Base-by-base conservation (phyloP, 225 moss, liverwort and hornwort species). In the Sphagnum tenellum region DNA sequence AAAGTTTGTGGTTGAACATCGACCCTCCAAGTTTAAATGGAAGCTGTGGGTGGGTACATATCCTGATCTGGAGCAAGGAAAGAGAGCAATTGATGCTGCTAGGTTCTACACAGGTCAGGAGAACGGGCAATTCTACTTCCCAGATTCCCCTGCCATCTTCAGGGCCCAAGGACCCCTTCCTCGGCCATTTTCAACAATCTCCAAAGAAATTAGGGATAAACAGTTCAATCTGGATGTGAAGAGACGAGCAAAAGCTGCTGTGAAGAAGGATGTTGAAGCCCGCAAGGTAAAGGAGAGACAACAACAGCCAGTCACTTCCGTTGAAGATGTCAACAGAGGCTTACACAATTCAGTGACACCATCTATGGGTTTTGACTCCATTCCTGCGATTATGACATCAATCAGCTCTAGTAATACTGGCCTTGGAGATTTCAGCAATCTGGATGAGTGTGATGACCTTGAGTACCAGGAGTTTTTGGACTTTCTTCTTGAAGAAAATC, bases 41-140 rank as follows among this genome's bases (percentile, higher is more conserved):
- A 83, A 83, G 60, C 68, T 83, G 2, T 83, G 83, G 83, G 80
- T 83, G 83, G 83, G 83, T 52, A 83, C 83, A 3, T 83, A 83
- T 1, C 61, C 55, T 6, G 80, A 79, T 3, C 55, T 72, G 47
- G 77, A 74, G 44, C 79, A 83, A 63, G 83, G 79, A 57, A 70
- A 74, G 12, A 76, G 83, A 72, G 83, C 83, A 8, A 77, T 76
- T 11, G 83, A 83, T 12, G 79, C 79, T 48, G 83, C 79, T 45
- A 74, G 77, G 66, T 83, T 77, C 69, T 83, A 83, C 67, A 79
- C 83, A 12, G 77, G 80, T 60, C 83, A 83, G 69, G 83, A 80
- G 60, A 83, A 83, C 56, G 79, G 76, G 44, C 73, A 71, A 11
- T 83, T 80, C 49, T 80, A 83, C 70, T 83, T 77, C 75, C 77